Conservation (phyloP, 257 asterid species). For the Solanum peruvianum region DNA sequence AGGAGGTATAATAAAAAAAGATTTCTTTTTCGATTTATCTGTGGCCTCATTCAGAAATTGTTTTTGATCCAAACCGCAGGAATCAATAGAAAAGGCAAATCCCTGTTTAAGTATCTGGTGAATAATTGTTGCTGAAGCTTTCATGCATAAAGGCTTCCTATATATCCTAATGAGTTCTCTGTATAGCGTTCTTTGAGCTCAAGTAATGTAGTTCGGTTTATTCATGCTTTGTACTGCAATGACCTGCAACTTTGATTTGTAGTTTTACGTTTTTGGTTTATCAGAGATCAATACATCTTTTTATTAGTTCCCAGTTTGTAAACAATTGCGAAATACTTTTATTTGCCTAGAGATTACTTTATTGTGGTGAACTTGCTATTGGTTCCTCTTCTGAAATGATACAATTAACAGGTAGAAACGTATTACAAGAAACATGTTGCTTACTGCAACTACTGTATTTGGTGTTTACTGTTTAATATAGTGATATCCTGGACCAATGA, state of each 20-base stretch:
- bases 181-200: neutral
- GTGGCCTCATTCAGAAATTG: too few species aligned
- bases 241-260: neutral
- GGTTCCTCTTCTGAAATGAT: neutral
- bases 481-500: neutral
- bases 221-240: neutral
- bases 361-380: neutral
- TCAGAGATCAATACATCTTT: neutral
- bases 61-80: too few species aligned
- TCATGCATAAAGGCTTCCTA: neutral
- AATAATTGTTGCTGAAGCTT: neutral
- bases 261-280: neutral
- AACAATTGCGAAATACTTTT: neutral
- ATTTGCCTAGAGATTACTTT: neutral
- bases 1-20: too few species aligned
- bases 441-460: neutral
- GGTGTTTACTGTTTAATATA: neutral
- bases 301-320: neutral
- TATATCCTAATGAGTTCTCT: neutral
- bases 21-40: too few species aligned
- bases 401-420: neutral
- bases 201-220: neutral
- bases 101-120: neutral
- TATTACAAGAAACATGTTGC: neutral
- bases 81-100: too few species aligned